Conservation (phyloP, 1,139 yeast species). For the Sugiyamaella paludigena region DNA sequence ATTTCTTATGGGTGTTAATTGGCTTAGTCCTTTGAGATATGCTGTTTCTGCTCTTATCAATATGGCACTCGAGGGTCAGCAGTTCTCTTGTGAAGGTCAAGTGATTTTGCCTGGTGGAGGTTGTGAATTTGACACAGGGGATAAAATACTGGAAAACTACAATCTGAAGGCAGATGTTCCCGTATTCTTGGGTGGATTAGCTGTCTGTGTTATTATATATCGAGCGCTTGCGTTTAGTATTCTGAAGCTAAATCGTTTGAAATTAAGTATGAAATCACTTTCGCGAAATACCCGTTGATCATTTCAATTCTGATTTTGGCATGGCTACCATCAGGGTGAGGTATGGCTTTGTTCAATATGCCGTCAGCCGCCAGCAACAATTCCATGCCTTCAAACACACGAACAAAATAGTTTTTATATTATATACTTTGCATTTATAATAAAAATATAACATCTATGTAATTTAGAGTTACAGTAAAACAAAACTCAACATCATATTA, state of each 20-base stretch:
- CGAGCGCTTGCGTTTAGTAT: constrained; percentile 39
- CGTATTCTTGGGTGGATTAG: constrained; percentile 37
- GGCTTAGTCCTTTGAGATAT: constrained; percentile 70
- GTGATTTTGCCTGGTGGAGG: constrained; percentile 32
- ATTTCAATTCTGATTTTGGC: too few relatives aligned
- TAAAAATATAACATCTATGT: too few relatives aligned
- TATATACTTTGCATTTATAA: too few relatives aligned
- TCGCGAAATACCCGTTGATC: constrained; percentile 7
- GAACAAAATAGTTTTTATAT: background rate
- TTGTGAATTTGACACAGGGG: constrained; percentile 51
- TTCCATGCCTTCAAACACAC: background rate
- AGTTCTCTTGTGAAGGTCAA: constrained; percentile 45
- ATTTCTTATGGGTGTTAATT: constrained; percentile 67
- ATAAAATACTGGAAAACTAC: constrained; percentile 48
- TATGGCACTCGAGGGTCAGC: constrained; percentile 45
- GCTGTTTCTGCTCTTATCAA: constrained; percentile 56
- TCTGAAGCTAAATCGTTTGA: constrained; percentile 30
- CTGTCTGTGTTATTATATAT: constrained; percentile 38
- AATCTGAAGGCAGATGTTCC: constrained; percentile 40
- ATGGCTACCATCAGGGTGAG: constrained; percentile 8
- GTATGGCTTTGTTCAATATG: background rate
- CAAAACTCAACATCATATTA: background rate
- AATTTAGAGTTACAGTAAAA: too few relatives aligned
- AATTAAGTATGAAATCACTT: constrained; percentile 27
- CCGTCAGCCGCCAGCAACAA: too few relatives aligned